phyloP scores from a whole-genome alignment of 2,329 filamentous ascomycete species.

The Neophaeococcomyces aloes region DNA sequence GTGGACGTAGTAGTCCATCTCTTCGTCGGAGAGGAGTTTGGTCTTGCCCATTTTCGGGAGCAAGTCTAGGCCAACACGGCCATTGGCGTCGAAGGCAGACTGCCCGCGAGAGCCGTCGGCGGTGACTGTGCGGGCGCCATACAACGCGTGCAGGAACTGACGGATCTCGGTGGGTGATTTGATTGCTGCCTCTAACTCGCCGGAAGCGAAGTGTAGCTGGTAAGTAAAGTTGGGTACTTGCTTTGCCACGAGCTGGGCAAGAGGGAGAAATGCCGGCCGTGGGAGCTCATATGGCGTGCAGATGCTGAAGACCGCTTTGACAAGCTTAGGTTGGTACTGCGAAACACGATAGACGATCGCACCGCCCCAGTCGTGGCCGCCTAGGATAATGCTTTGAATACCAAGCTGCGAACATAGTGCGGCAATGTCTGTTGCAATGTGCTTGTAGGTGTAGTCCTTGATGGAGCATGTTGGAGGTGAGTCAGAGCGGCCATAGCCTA shows the following conservation, averaged over 20 bases:
- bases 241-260: slow-evolving; percentile 50
- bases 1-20: slow-evolving; percentile 65
- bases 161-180: slow-evolving; percentile 52
- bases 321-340: slow-evolving; percentile 60
- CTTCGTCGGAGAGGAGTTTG: slow-evolving; percentile 52
- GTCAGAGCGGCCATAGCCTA: slow-evolving; percentile 70
- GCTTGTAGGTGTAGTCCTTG: slow-evolving; percentile 59
- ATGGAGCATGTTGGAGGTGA: slow-evolving; percentile 44
- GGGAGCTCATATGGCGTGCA: slow-evolving; percentile 65
- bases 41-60: slow-evolving; percentile 45
- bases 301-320: slow-evolving; percentile 65
- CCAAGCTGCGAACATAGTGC: slow-evolving; percentile 54
- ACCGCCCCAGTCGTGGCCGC: slow-evolving; percentile 90
- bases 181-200: slow-evolving; percentile 51
- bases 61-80: slow-evolving; percentile 55
- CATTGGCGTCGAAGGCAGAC: slow-evolving; percentile 46
- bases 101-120: slow-evolving; percentile 31
- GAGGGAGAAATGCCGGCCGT: slow-evolving; percentile 40
- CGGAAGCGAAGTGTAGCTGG: slow-evolving; percentile 67
- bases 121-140: slow-evolving; percentile 51
- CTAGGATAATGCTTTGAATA: slow-evolving; percentile 58
- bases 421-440: slow-evolving; percentile 62
- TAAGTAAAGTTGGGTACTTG: slow-evolving; percentile 64
- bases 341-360: slow-evolving; percentile 63
- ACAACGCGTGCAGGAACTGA: slow-evolving; percentile 61